These are phyloP conservation scores for Combretum micranthum DNA, from an alignment of 345 rosid genomes.

Conservation along the genomic window DNA sequence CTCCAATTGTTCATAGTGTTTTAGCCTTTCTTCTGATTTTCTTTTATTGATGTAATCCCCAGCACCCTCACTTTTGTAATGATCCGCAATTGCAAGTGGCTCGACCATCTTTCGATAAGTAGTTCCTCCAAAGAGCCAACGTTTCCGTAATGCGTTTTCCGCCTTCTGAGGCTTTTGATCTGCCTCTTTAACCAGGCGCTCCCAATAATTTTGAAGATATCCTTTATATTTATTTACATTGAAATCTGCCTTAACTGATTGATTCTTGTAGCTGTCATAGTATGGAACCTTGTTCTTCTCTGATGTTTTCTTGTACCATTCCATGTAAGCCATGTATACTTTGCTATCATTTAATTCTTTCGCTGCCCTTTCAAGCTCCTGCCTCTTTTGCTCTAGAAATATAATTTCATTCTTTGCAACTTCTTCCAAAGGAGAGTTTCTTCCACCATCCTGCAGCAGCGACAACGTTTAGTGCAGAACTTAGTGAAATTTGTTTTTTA, in stretches of 20 bases:
- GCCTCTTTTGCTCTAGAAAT: conserved; percentile 8
- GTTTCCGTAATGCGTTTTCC: conserved; percentile 8
- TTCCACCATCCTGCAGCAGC: conserved; percentile 19
- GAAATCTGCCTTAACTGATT: neutral
- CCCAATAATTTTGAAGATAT: conserved; percentile 40
- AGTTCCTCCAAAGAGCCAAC: conserved; percentile 43
- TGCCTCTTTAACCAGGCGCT: conserved; percentile 30
- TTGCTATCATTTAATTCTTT: conserved; percentile 35
- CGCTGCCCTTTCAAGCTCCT: conserved; percentile 10
- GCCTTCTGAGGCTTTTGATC: conserved; percentile 49
- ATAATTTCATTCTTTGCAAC: conserved; percentile 3
- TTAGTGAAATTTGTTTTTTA: no score
- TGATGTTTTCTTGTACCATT: conserved; percentile 52
- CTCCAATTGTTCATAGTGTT: conserved; percentile 42
- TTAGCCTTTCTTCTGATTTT: conserved; percentile 17
- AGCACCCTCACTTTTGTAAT: conserved; percentile 19
- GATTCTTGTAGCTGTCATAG: conserved; percentile 53
- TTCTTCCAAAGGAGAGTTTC: neutral
- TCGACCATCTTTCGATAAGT: conserved; percentile 63
- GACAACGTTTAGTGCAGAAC: neutral
- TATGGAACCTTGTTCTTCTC: conserved; percentile 32
- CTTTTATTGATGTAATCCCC: conserved; percentile 25
- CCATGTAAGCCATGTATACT: conserved; percentile 34
- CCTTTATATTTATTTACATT: conserved; percentile 5
- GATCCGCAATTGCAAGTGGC: conserved; percentile 68